These are phyloP conservation scores for Crucihimalaya himalaica DNA, from an alignment of 345 rosid species.

Conservation along the genomic window DNA sequence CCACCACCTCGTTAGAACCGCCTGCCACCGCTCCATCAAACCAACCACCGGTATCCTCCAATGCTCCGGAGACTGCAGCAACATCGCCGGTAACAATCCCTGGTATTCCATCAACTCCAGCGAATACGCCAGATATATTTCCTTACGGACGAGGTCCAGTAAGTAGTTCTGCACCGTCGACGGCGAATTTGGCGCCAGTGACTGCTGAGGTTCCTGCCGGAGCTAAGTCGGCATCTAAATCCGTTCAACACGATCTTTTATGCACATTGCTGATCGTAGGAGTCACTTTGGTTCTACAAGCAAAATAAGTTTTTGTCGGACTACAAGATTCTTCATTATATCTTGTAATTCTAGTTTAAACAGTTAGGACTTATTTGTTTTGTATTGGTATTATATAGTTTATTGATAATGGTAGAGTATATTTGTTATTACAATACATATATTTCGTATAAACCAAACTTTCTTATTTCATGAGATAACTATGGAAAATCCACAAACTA, in stretches of 20 bases:
- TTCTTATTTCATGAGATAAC: not conserved
- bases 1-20: conserved; percentile 14
- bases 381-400: not conserved
- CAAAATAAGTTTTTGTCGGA: not conserved
- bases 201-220: conserved; percentile 38
- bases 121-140: conserved; percentile 50
- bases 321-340: not conserved
- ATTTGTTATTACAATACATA: not conserved
- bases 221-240: conserved; percentile 48
- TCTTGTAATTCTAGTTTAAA: not conserved
- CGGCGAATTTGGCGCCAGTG: conserved; percentile 40
- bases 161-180: conserved; percentile 23
- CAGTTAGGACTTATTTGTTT: not conserved
- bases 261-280: conserved; percentile 37
- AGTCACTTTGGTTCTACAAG: not conserved
- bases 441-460: too few relatives aligned
- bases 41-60: conserved; percentile 39
- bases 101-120: conserved; percentile 53
- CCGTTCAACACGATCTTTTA: conserved; percentile 32
- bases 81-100: conserved; percentile 43
- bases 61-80: conserved; percentile 41
- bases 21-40: conserved; percentile 16
- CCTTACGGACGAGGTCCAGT: conserved; percentile 56
- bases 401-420: not conserved
- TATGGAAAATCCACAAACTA: not conserved